Conservation (phyloP, 2,329 filamentous ascomycete species). For the Curvularia hawaiiensis region DNA sequence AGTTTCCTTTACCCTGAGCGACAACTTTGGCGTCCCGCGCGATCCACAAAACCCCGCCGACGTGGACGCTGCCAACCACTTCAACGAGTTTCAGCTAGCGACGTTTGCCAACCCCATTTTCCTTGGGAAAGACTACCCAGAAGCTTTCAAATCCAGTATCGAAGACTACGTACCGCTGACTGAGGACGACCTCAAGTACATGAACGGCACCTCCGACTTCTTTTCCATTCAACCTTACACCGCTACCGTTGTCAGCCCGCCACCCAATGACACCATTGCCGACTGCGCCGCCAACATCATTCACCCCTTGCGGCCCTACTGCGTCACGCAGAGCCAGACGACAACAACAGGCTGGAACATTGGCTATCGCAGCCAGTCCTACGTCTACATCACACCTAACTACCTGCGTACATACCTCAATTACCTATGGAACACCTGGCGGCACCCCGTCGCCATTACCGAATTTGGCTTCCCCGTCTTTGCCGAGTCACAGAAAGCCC, state of each 20-base stretch:
- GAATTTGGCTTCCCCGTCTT: constrained; percentile 65
- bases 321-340: constrained; percentile 54
- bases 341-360: constrained; percentile 63
- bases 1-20: constrained; percentile 57
- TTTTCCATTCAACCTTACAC: constrained; percentile 65
- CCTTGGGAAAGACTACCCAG: constrained; percentile 58
- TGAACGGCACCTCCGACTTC: constrained; percentile 57
- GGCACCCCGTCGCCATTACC: constrained; percentile 53
- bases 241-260: constrained; percentile 58
- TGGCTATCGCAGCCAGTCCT: constrained; percentile 61
- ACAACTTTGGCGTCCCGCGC: constrained; percentile 47
- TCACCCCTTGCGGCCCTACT: constrained; percentile 57
- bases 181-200: constrained; percentile 50
- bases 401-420: constrained; percentile 62
- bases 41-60: constrained; percentile 49
- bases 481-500: constrained; percentile 51
- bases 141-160: constrained; percentile 49
- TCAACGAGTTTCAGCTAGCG: constrained; percentile 50
- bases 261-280: constrained; percentile 50
- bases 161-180: constrained; percentile 54
- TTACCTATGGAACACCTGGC: constrained; percentile 66
- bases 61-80: constrained; percentile 54
- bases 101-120: constrained; percentile 61
- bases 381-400: constrained; percentile 64
- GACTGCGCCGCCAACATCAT: constrained; percentile 56